phyloP scores from a whole-genome alignment of 2,329 filamentous ascomycete genomes.

The Xylaria arbuscula region DNA sequence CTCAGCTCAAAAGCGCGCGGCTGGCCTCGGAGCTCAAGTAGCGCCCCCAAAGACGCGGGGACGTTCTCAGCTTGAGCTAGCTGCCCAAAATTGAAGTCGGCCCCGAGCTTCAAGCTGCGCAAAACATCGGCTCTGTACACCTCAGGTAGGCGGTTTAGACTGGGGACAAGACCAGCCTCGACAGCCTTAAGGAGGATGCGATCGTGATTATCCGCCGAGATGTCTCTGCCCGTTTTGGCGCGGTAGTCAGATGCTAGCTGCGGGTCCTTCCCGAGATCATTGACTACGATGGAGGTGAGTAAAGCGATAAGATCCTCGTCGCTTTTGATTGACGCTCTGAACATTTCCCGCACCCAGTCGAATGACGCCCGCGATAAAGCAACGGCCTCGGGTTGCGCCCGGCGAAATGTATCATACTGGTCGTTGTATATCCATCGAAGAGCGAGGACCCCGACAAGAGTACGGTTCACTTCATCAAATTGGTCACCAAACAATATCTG shows the following conservation, averaged over 20 bases:
- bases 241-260: constrained; percentile 44
- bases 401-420: constrained; percentile 51
- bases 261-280: constrained; percentile 54
- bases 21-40: constrained; percentile 44
- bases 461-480: constrained; percentile 55
- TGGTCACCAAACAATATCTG: constrained; percentile 48
- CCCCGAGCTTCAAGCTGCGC: constrained; percentile 51
- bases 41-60: constrained; percentile 47
- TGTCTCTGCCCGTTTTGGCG: constrained; percentile 38
- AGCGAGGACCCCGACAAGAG: constrained; percentile 51
- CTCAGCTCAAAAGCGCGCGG: constrained; percentile 50
- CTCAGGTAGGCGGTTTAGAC: constrained; percentile 45
- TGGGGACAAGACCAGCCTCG: constrained; percentile 45
- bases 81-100: constrained; percentile 53
- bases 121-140: constrained; percentile 46
- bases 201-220: constrained; percentile 49
- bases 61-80: constrained; percentile 54
- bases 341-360: constrained; percentile 44
- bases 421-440: constrained; percentile 52
- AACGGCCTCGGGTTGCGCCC: constrained; percentile 42
- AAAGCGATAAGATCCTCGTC: constrained; percentile 47
- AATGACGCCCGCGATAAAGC: constrained; percentile 49
- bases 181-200: constrained; percentile 48
- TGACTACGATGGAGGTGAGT: constrained; percentile 51
- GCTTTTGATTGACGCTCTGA: constrained; percentile 35